Percentiles rank a stretch among this genome's conserved stretches.
phyloP scores from a whole-genome alignment of 2,329 filamentous ascomycete species.

The Penicillium aurantiogriseum region DNA sequence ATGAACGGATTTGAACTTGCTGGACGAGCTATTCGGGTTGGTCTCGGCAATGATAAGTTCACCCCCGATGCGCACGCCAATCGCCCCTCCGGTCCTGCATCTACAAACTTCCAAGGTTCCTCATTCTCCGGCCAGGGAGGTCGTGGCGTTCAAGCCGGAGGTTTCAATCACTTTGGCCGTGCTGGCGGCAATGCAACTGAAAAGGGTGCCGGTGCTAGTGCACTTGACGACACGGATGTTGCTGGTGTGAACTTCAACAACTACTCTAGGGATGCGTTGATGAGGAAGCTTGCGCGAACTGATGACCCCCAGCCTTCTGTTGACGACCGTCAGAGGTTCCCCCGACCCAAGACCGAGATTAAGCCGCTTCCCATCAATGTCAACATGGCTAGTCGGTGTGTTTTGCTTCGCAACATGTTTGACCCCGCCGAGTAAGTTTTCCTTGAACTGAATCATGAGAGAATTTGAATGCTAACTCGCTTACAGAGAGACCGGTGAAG shows the following conservation, averaged over 20 bases:
- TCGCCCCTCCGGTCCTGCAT: constrained; percentile 76
- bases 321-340: constrained; percentile 67
- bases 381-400: constrained; percentile 88
- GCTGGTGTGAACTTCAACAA: constrained; percentile 99
- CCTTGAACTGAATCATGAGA: background rate
- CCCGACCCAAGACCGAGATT: constrained; percentile 74
- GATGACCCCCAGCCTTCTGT: constrained; percentile 68
- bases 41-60: constrained; percentile 99
- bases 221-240: constrained; percentile 95
- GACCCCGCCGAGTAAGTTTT: constrained; percentile 78
- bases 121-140: constrained; percentile 88
- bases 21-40: constrained; percentile 94
- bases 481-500: constrained; percentile 75
- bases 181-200: constrained; percentile 85
- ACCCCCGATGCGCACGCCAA: constrained; percentile 95
- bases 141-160: constrained; percentile 77
- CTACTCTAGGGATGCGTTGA: constrained; percentile 96
- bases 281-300: constrained; percentile 96
- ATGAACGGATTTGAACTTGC: constrained; percentile 99
- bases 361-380: constrained; percentile 81
- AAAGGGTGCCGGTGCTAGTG: constrained; percentile 84
- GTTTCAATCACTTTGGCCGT: constrained; percentile 76
- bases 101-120: constrained; percentile 75
- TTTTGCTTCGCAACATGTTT: constrained; percentile 94
- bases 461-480: constrained; percentile 32